Base-by-base conservation (phyloP, 257 asterid species). In the Ajuga chamaepitys region DNA sequence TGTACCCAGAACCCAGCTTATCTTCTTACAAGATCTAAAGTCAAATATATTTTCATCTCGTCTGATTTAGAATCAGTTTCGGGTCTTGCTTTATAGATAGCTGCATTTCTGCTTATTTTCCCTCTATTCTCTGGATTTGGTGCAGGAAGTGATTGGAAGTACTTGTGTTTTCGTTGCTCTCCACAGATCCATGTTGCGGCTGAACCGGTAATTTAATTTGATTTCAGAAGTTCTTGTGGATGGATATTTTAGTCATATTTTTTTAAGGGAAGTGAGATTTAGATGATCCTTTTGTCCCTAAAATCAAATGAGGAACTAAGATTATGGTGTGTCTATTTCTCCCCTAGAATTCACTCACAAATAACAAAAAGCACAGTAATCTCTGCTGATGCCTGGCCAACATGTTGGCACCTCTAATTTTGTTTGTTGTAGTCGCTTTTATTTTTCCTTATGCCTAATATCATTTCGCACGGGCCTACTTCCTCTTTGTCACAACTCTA, bases 81-180 rank as follows among this genome's bases (percentile, higher is more conserved):
- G 28, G 30, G 20, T 56, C 28, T 64, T 32, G 11, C 69, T 25
- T 35, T 37, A 68, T 70, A 54, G 26, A 34, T 42, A 26, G 46
- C 41, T 18, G 18, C 25, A 42, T 9, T 50, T 64, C 35, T 34
- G 57, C 58, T 74, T 58, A 68, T 55, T 42, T 48, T 30, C 52
- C 61, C 37, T 68, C 41, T 42, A 28, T 60, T 46, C 41, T 48
- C 25, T 72, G 46, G 25, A 41, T 62, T 47, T 67, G 57, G 71
- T 78, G 81, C 91, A 92, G 99, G 97, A 86, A 77, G 77, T 86
- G 75, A 55, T 87, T 64, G 99, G 99, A 78, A 81, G 99, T 78
- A 83, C 95, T 61, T 73, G 92, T 57, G 50, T 70, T 68, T 93
- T 93, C 62, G 71, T 89, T 72, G 94, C 95, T 73, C 89, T 93